These are phyloP conservation scores for Colletotrichum sp. DNA, from an alignment of 2,329 filamentous ascomycete species.

Conservation along the genomic window DNA sequence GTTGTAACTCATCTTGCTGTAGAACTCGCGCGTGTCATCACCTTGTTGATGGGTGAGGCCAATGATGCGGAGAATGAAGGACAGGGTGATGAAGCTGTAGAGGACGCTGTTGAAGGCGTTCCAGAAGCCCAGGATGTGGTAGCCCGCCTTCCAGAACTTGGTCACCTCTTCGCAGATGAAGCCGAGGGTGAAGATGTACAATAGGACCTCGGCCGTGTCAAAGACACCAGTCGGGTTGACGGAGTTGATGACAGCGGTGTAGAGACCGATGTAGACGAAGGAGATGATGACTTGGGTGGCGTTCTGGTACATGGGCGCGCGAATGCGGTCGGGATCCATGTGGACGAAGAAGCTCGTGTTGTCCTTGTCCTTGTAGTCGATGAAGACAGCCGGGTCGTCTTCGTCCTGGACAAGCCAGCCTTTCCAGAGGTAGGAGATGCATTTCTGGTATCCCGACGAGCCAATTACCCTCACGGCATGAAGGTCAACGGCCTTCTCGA, in stretches of 20 bases:
- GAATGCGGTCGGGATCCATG: constrained; percentile 93
- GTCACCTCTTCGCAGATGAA: constrained; percentile 87
- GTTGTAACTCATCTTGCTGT: constrained; percentile 88
- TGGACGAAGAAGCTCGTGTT: constrained; percentile 80
- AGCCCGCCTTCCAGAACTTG: constrained; percentile 94
- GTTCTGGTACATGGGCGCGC: constrained; percentile 92
- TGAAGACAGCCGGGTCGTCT: constrained; percentile 85
- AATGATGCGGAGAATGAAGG: constrained; percentile 79
- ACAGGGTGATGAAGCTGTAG: constrained; percentile 79
- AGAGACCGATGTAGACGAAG: constrained; percentile 81
- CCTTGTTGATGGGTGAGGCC: constrained; percentile 69
- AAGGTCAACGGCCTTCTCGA: constrained; percentile 92
- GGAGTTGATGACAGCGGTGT: constrained; percentile 91
- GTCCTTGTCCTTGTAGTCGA: constrained; percentile 84
- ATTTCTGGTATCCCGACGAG: constrained; percentile 94
- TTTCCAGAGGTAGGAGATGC: constrained; percentile 89
- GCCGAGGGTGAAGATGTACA: constrained; percentile 91
- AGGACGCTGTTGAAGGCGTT: constrained; percentile 90
- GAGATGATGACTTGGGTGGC: constrained; percentile 85
- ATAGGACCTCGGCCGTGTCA: constrained; percentile 80
- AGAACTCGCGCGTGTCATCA: constrained; percentile 59
- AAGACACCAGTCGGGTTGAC: constrained; percentile 86
- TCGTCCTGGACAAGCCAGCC: constrained; percentile 98
- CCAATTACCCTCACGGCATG: constrained; percentile 90
- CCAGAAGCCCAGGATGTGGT: constrained; percentile 94